Evolutionary conservation across 2,329 filamentous ascomycete genomes (phyloP).

Genomic region (Grosmannia serpens): DNA sequence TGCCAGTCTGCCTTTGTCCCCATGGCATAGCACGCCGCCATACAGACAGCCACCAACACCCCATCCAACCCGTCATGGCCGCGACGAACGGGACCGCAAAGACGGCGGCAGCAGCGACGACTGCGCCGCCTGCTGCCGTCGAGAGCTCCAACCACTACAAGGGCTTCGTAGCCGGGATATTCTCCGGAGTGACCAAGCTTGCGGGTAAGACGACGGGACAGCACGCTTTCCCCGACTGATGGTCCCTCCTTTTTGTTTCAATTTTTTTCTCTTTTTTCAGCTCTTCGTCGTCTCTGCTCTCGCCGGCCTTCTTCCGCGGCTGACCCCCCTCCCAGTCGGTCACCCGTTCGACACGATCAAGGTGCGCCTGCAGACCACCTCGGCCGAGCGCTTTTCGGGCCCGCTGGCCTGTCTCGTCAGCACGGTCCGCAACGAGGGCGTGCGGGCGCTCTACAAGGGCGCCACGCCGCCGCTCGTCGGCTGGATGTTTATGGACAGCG

Average conservation of each 20-base stretch:
- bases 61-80: neutral
- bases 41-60: neutral
- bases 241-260: too few relatives aligned
- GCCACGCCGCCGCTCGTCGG: slow-evolving; percentile 84
- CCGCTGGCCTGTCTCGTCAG: slow-evolving; percentile 76
- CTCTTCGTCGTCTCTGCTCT: neutral
- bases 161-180: slow-evolving; percentile 95
- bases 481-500: slow-evolving; percentile 95
- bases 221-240: too few relatives aligned
- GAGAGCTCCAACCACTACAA: slow-evolving; percentile 56
- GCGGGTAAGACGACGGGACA: slow-evolving; percentile 44
- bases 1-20: neutral
- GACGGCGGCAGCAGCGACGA: neutral
- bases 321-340: slow-evolving; percentile 32
- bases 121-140: slow-evolving; percentile 7
- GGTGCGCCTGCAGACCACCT: slow-evolving; percentile 83
- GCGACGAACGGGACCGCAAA: neutral
- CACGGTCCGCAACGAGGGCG: slow-evolving; percentile 76
- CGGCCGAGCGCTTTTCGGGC: slow-evolving; percentile 65
- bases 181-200: slow-evolving; percentile 86
- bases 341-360: slow-evolving; percentile 93
- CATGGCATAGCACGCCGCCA: neutral
- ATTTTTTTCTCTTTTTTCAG: neutral
- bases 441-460: slow-evolving; percentile 84
- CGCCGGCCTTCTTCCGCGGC: neutral